Percentiles rank a stretch among this genome's conserved stretches.
phyloP scores from a whole-genome alignment of 2,329 filamentous ascomycete genomes.

The Fusarium sp. region DNA sequence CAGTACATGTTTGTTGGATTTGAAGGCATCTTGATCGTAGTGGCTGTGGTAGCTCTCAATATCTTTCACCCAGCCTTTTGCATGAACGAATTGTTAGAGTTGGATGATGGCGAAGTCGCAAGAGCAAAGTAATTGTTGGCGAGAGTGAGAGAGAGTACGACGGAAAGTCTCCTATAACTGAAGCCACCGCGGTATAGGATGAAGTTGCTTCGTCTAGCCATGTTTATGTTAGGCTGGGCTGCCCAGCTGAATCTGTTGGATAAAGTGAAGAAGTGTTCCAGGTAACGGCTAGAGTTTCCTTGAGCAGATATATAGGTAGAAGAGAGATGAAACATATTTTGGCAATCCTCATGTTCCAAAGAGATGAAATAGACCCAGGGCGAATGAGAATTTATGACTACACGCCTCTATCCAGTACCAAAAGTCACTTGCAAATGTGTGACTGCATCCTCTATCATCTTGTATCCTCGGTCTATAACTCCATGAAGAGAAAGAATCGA shows the following conservation, averaged over 20 bases:
- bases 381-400: too few relatives aligned
- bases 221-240: neutral
- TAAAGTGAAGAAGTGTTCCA: neutral
- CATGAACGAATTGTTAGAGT: constrained; percentile 45
- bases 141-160: constrained; percentile 28
- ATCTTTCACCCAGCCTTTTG: constrained; percentile 50
- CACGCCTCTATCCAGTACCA: constrained; percentile 17
- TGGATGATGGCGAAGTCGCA: constrained; percentile 39
- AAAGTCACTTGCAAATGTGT: constrained; percentile 37
- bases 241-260: neutral
- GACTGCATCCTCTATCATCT: constrained; percentile 41
- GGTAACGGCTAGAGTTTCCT: neutral
- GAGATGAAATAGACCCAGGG: neutral
- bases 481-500: constrained; percentile 45
- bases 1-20: constrained; percentile 68
- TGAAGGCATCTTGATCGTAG: constrained; percentile 64
- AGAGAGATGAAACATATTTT: neutral
- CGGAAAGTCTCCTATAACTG: constrained; percentile 14
- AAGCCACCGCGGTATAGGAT: constrained; percentile 22
- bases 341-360: neutral
- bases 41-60: constrained; percentile 59
- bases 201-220: neutral
- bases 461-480: constrained; percentile 37
- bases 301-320: too few relatives aligned
- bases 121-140: constrained; percentile 7